Evolutionary conservation across 2,329 filamentous ascomycete species (phyloP).

Genomic region (Xylaria sp.): DNA sequence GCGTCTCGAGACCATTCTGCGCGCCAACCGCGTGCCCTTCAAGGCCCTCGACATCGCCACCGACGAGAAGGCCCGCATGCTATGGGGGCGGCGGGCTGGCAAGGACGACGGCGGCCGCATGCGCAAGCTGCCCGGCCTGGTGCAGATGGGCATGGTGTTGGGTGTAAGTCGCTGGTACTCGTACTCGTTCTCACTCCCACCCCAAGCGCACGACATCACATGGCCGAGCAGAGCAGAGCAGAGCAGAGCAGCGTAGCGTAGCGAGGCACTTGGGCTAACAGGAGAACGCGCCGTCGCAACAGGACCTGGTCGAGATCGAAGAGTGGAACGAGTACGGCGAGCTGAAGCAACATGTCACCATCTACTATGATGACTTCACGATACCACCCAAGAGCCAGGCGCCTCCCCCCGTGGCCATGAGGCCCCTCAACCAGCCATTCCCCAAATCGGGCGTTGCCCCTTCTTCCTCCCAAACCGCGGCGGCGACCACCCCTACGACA

Average conservation of each 20-base stretch:
- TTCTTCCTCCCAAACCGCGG: constrained; percentile 48
- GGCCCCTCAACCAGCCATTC: constrained; percentile 44
- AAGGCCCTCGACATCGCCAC: constrained; percentile 91
- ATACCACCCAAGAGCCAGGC: constrained; percentile 66
- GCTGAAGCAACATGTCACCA: constrained; percentile 83
- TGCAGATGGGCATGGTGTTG: constrained; percentile 86
- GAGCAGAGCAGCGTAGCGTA: background rate
- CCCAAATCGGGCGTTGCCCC: constrained; percentile 50
- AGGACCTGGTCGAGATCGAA: constrained; percentile 95
- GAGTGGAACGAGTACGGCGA: constrained; percentile 99
- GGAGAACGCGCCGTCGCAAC: constrained; percentile 11
- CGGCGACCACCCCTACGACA: constrained; percentile 33
- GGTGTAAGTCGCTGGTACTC: constrained; percentile 73
- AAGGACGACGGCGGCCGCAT: constrained; percentile 70
- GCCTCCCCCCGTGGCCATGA: constrained; percentile 53
- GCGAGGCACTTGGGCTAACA: constrained; percentile 12
- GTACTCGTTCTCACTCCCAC: background rate
- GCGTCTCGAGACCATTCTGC: constrained; percentile 93
- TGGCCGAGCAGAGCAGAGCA: background rate
- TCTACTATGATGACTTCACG: constrained; percentile 71
- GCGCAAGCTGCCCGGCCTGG: constrained; percentile 86
- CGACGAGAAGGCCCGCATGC: constrained; percentile 85
- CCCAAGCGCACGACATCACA: background rate
- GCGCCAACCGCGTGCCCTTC: constrained; percentile 93
- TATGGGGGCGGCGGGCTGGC: constrained; percentile 86